Evolutionary conservation across 2,329 filamentous ascomycete species (phyloP), one percentile per base, ranked within the genome.

Genomic region (Ophiostoma sp.): DNA sequence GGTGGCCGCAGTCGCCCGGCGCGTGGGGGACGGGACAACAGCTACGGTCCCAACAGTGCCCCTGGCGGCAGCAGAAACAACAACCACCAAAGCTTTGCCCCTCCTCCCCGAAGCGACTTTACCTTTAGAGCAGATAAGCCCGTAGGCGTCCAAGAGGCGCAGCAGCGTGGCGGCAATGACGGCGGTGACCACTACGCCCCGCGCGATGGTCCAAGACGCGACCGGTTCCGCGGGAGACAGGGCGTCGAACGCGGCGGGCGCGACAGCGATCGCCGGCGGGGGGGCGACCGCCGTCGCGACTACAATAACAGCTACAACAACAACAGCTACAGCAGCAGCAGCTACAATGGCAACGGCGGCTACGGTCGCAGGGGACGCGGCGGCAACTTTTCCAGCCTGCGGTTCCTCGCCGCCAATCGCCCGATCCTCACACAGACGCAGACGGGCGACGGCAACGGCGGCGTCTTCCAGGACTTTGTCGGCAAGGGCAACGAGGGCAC

Each of bases 111-210:
- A 66, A 75, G 83, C 49, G 83, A 86, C 66, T 87, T 87, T 73
- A 84, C 82, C 0, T 87, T 87, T 69, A 82, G 82, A 6, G 76
- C 82, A 58, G 80, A 85, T 11, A 83, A 82, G 66, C 84, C 85
- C 3, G 72, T 80, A 0, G 83, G 83, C 4, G 76, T 86, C 16
- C 75, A 78, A 18, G 77, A 81, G 8, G 77, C 82, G 47, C 81
- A 85, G n/a, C 82, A 81, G 64, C 83, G 84, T 6, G 72, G 82
- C 18, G 8, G 49, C 8, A 14, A 27, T 27, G 27, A 11, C 49
- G 45, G 45, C 3, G 77, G 82, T 3, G 77, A 86, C n/a, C 76
- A 77, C 42, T 78, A 82, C 9, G 73, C 75, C 1, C 71, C 69
- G 6, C 68, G 72, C 11, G 75, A 78, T 72, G 76, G 55, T 6